Conservation (phyloP, 257 asterid genomes). For the Osmanthus fragrans region DNA sequence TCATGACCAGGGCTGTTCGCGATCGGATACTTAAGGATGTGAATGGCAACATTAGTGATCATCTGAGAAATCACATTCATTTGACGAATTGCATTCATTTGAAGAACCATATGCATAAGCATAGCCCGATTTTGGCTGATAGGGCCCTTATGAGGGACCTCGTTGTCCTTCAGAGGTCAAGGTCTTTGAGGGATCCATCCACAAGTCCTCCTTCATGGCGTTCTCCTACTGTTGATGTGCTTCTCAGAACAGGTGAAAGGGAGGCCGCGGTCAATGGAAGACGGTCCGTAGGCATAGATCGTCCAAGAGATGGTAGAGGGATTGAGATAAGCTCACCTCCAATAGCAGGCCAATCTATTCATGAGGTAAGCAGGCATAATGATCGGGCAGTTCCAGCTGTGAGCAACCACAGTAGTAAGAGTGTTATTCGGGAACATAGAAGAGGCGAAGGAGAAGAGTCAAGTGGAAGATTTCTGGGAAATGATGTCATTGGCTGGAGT, state of each 20-base stretch:
- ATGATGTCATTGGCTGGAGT: constrained; percentile 34
- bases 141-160: constrained; percentile 86
- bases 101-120: constrained; percentile 96
- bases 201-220: constrained; percentile 73
- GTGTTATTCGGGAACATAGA: constrained; percentile 42
- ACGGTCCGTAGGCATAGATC: constrained; percentile 54
- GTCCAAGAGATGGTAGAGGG: constrained; percentile 33
- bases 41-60: constrained; percentile 77
- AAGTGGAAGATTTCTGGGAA: constrained; percentile 38
- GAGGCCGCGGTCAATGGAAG: constrained; percentile 53
- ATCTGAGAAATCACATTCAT: constrained; percentile 89
- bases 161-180: constrained; percentile 73
- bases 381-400: constrained; percentile 31
- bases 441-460: constrained; percentile 51
- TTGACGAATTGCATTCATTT: constrained; percentile 96
- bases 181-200: constrained; percentile 89
- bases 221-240: constrained; percentile 55
- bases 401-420: constrained; percentile 41
- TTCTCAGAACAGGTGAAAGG: constrained; percentile 40
- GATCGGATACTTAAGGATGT: constrained; percentile 88
- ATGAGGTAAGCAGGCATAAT: constrained; percentile 33
- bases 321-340: constrained; percentile 52
- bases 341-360: constrained; percentile 27
- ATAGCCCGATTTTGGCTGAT: constrained; percentile 79
- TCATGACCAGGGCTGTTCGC: constrained; percentile 88